Percentiles rank a stretch among this genome's conserved stretches.
These are phyloP conservation scores for Beauveria sp. DNA, from an alignment of 2,329 filamentous ascomycete species.

Conservation along the genomic window DNA sequence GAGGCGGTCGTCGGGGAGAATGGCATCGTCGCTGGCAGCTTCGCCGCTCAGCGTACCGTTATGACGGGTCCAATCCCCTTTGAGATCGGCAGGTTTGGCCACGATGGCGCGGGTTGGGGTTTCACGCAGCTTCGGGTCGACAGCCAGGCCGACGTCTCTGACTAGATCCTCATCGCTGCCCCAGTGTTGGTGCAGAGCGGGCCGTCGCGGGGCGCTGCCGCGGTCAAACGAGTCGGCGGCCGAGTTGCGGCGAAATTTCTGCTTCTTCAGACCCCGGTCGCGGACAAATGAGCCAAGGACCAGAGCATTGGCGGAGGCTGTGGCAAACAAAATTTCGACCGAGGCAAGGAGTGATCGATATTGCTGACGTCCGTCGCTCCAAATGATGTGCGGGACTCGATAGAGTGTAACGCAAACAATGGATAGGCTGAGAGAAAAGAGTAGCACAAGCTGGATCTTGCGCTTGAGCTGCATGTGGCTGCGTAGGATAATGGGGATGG, in stretches of 20 bases:
- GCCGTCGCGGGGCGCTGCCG: slow-evolving; percentile 31
- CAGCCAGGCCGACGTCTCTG: slow-evolving; percentile 65
- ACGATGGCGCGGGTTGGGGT: slow-evolving; percentile 14
- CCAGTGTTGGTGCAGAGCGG: slow-evolving; percentile 58
- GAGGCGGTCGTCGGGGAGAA: slow-evolving; percentile 30
- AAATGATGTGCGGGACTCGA: slow-evolving; percentile 71
- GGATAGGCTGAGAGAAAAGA: slow-evolving; percentile 79
- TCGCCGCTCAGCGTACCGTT: slow-evolving; percentile 29
- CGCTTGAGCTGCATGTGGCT: slow-evolving; percentile 70
- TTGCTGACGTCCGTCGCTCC: slow-evolving; percentile 66
- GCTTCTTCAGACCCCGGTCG: slow-evolving; percentile 84
- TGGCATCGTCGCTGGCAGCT: slow-evolving; percentile 38
- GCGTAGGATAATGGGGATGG: slow-evolving; percentile 76
- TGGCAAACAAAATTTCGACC: slow-evolving; percentile 82
- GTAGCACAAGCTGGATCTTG: slow-evolving; percentile 68
- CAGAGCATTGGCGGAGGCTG: slow-evolving; percentile 78
- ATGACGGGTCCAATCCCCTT: slow-evolving; percentile 43
- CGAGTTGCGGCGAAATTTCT: slow-evolving; percentile 65
- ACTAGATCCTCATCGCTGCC: slow-evolving; percentile 91
- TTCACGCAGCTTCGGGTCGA: slow-evolving; percentile 44
- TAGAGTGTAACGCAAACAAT: slow-evolving; percentile 75
- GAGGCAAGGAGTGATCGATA: slow-evolving; percentile 85
- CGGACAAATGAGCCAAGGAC: slow-evolving; percentile 89
- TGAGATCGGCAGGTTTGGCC: slow-evolving; percentile 26
- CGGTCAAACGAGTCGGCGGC: slow-evolving; percentile 56